phyloP scores from a whole-genome alignment of 148 eudicot species.

The Heliamphora exappendiculata region DNA sequence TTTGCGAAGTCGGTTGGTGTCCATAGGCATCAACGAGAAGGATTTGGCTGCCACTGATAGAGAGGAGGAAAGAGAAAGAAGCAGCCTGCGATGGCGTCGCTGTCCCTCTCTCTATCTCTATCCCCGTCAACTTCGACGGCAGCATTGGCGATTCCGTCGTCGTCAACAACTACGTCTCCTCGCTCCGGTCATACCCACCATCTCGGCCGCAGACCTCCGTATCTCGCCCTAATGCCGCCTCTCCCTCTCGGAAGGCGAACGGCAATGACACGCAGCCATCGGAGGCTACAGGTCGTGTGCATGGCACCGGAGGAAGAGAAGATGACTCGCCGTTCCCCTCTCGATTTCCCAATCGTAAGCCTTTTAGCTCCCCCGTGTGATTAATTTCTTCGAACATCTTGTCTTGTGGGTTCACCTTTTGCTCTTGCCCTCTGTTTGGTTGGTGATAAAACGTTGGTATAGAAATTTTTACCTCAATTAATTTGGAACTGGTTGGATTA shows the following conservation, averaged over 20 bases:
- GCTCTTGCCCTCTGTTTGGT: background rate
- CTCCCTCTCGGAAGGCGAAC: background rate
- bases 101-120: conserved; percentile 13
- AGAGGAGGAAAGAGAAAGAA: conserved; percentile 2
- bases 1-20: rapidly evolving
- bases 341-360: conserved; percentile 80
- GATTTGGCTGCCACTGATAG: background rate
- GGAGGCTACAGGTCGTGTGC: conserved; percentile 30
- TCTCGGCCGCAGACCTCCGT: background rate
- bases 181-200: background rate
- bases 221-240: background rate
- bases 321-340: conserved; percentile 88
- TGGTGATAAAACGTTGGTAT: background rate
- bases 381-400: background rate
- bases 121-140: conserved; percentile 15
- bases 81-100: conserved; percentile 27
- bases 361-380: background rate
- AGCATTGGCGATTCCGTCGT: background rate
- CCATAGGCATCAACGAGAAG: no score
- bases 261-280: background rate
- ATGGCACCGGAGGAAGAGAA: conserved; percentile 89
- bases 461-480: no score
- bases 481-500: background rate
- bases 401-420: background rate
- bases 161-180: conserved; percentile 6